phyloP scores from a whole-genome alignment of 768 basidiomycete species.

The Leccinum uliginosum region DNA sequence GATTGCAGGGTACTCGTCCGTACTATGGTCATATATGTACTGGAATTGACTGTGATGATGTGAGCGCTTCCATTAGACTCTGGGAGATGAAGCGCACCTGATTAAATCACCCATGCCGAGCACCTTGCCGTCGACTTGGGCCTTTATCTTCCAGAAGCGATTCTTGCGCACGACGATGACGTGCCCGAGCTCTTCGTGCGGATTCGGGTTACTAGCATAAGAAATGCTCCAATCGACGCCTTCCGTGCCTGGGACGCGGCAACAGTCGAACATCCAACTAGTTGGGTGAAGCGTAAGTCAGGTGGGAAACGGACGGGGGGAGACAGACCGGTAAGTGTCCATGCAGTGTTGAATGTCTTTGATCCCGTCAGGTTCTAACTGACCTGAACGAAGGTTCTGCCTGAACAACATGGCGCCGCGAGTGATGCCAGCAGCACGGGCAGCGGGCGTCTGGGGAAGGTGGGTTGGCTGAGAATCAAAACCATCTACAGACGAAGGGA shows the following conservation, averaged over 20 bases:
- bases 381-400: conserved; percentile 60
- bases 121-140: conserved; percentile 49
- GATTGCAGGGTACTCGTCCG: conserved; percentile 61
- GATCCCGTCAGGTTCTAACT: conserved; percentile 58
- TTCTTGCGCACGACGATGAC: conserved; percentile 84
- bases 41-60: conserved; percentile 55
- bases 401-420: conserved; percentile 74
- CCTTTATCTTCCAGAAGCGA: conserved; percentile 77
- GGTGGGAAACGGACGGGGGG: background rate
- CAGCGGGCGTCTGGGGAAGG: conserved; percentile 50
- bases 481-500: conserved; percentile 50
- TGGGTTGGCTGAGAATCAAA: conserved; percentile 65
- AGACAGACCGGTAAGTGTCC: conserved; percentile 73
- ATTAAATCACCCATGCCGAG: conserved; percentile 64
- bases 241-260: conserved; percentile 68
- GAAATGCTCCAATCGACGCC: conserved; percentile 76
- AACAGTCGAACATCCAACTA: conserved; percentile 94
- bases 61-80: background rate
- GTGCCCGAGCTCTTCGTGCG: conserved; percentile 58
- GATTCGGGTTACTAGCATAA: conserved; percentile 46
- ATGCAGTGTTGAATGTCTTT: conserved; percentile 76
- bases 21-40: conserved; percentile 64
- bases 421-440: conserved; percentile 68
- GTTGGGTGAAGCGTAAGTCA: background rate
- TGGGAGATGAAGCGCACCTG: conserved; percentile 37